Evolutionary conservation across 2,329 filamentous ascomycete genomes (phyloP).

Genomic region (Calycina herbarum): DNA sequence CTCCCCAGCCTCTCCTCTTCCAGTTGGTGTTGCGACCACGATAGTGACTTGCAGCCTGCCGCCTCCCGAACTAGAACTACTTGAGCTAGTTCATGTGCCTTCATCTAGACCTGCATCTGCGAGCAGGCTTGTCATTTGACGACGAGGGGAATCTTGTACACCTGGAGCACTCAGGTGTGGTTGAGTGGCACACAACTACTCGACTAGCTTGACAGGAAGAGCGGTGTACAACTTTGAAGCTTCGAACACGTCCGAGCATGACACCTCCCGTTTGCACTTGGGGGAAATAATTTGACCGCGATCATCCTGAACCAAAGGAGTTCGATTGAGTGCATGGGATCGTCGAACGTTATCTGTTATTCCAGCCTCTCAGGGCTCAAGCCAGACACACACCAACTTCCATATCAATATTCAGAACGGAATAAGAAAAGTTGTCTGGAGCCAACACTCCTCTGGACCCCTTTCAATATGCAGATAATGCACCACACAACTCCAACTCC

Average conservation of each 20-base stretch:
- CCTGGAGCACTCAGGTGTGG: no score
- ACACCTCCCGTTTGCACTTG: neutral
- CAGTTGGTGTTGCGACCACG: neutral
- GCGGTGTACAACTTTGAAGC: neutral
- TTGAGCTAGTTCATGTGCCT: neutral
- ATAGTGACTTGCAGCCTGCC: slow-evolving; percentile 1
- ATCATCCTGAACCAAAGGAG: neutral
- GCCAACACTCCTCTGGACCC: neutral
- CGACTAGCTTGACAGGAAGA: neutral
- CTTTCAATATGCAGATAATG: neutral
- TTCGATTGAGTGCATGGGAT: neutral
- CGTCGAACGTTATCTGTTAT: neutral
- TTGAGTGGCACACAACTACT: neutral
- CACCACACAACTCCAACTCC: no score
- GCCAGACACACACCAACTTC: neutral
- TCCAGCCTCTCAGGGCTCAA: neutral
- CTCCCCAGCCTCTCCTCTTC: neutral
- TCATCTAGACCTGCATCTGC: neutral
- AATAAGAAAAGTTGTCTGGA: neutral
- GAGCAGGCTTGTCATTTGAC: neutral
- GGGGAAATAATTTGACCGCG: neutral
- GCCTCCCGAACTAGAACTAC: neutral
- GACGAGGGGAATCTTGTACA: no score
- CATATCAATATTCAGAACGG: neutral
- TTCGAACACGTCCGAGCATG: slow-evolving; percentile 1